Base-by-base conservation (phyloP, 805 yeast genomes). In the Kuraishia cidri region DNA sequence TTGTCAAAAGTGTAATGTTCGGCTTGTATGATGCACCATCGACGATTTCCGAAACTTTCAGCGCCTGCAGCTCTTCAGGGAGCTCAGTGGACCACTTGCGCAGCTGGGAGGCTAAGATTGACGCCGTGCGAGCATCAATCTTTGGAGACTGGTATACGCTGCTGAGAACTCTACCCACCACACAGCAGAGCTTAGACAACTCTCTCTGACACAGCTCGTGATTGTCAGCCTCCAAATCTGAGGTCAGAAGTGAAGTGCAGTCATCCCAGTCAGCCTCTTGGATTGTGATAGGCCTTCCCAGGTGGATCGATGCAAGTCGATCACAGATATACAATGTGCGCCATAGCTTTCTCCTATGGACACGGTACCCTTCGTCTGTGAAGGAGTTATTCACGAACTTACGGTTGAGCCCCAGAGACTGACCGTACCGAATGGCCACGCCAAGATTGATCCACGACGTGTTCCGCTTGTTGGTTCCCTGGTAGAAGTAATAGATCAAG, bases 381-480 rank as follows among this genome's bases (percentile, higher is more conserved):
- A 52, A 52, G 1, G 53, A 49, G 32, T 61, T 64, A 40, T 64
- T 64, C 26, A 63, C 56, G 25, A 39, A 52, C 34, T 44, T 54
- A 31, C 66, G 43, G 39, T 64, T 61, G 23, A 64, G 37, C 0
- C 72, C 72, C 32, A 65, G 43, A 0, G 66, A 49, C 42, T 60
- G 66, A 0, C 69, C 69, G 40, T 56, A 49, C 18, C 64, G 46
- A n/a, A 66, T 62, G 2, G 69, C 62, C 13, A 42, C 38, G 6
- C 69, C 68, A 16, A 66, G 40, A 39, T 55, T 56, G 10, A 64
- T 47, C 72, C 72, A 67, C 4, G 71, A 62, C 0, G 63, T 48
- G 30, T 54, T 54, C 35, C 64, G 53, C 31, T 56, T 58, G 7
- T 66, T 58, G n/a, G 52, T 52, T 20, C 52, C 45, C 31, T 62